phyloP scores from a whole-genome alignment of 352 stramenopile species.

The Phytophthora ramorum region DNA sequence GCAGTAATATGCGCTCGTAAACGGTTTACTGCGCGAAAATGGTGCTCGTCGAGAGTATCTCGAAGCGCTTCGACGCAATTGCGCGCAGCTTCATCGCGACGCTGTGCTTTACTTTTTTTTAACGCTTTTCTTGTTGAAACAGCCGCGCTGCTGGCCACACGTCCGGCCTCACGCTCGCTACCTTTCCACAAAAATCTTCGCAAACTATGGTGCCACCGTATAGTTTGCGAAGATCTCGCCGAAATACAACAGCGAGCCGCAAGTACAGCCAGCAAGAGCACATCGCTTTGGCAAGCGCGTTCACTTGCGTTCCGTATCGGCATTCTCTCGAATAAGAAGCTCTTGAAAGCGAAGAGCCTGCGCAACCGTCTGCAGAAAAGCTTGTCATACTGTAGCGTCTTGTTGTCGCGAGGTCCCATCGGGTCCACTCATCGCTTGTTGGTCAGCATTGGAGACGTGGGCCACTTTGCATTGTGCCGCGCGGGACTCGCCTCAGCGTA shows the following conservation, averaged over 20 bases:
- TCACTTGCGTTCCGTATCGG: constrained; percentile 3
- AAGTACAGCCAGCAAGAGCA: not conserved
- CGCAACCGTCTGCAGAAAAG: constrained; percentile 1
- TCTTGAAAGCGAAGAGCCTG: constrained; percentile 1
- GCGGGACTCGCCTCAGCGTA: constrained; percentile 15
- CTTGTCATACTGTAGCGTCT: constrained; percentile 17
- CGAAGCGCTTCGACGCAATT: no score
- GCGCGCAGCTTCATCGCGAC: no score
- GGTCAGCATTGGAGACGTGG: constrained; percentile 10
- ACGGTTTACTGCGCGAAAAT: constrained; percentile 12
- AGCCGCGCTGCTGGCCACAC: not conserved
- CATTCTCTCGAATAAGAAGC: constrained; percentile 13
- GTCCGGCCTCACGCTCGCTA: not conserved
- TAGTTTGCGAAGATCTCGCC: no score
- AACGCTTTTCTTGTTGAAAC: not conserved
- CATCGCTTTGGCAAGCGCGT: not conserved
- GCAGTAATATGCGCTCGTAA: constrained; percentile 14
- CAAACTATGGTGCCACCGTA: not conserved
- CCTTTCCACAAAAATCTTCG: not conserved
- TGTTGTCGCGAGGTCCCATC: constrained; percentile 6
- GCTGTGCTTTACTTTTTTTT: no score
- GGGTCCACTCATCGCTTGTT: constrained; percentile 27
- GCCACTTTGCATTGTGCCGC: constrained; percentile 8
- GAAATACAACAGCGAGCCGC: not conserved
- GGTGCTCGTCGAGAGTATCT: no score